These are phyloP conservation scores for Fragilaria crotonensis DNA, from an alignment of 108 stramenopile genomes.

Conservation along the genomic window DNA sequence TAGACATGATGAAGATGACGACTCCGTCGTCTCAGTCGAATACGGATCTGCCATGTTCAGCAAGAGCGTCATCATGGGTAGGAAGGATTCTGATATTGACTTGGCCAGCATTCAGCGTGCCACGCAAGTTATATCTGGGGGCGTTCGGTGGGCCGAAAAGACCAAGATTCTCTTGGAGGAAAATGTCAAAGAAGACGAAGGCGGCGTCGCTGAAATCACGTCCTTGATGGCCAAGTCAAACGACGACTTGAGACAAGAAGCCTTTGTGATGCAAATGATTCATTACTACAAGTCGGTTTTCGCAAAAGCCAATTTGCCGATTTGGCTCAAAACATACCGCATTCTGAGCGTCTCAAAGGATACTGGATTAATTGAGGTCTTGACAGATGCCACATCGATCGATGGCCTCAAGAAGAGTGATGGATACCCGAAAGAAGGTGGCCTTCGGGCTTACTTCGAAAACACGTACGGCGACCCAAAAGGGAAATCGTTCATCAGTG, in stretches of 20 bases:
- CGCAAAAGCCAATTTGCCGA: conserved; percentile 64
- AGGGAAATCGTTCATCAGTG: conserved; percentile 74
- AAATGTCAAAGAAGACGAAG: conserved; percentile 19
- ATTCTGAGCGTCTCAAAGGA: conserved; percentile 90
- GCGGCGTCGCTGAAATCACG: conserved; percentile 49
- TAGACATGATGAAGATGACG: conserved; percentile 28
- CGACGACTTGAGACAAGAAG: conserved; percentile 97
- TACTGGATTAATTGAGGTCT: conserved; percentile 91
- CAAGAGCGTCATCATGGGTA: conserved; percentile 37
- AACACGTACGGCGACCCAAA: conserved; percentile 78
- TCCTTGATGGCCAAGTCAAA: conserved; percentile 93
- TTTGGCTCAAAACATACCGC: conserved; percentile 95
- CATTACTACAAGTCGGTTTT: conserved; percentile 95
- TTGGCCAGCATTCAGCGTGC: conserved; percentile 56
- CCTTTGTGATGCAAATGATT: conserved; percentile 95
- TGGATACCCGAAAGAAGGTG: conserved; percentile 74
- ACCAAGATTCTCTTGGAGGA: conserved; percentile 70
- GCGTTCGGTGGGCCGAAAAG: conserved; percentile 81
- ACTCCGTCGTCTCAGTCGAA: conserved; percentile 41
- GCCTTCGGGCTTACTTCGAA: conserved; percentile 84
- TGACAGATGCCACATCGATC: conserved; percentile 87
- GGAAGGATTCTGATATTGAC: conserved; percentile 53
- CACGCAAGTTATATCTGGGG: conserved; percentile 61
- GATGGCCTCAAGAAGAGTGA: conserved; percentile 94
- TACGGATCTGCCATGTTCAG: conserved; percentile 45